Percentiles rank a stretch among this genome's conserved stretches.
phyloP scores from a whole-genome alignment of 192 early-diverging fungal species.

The Backusella parvicylindrica region DNA sequence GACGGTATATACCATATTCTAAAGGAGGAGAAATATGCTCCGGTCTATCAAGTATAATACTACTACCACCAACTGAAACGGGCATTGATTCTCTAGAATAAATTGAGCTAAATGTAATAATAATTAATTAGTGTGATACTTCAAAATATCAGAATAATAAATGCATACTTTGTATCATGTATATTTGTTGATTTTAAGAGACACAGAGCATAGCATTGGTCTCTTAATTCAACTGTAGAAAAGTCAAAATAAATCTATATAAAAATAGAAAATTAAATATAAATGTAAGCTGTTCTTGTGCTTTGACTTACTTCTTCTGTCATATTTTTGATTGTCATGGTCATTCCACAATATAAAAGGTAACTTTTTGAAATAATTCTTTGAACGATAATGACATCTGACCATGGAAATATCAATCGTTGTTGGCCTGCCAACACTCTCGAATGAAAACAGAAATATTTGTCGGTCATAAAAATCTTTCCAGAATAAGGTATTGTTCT shows the following conservation, averaged over 20 bases:
- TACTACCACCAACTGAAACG: neutral
- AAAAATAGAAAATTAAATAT: neutral
- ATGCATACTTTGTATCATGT: neutral
- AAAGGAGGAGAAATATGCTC: constrained; percentile 11
- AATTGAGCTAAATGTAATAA: neutral
- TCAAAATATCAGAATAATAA: neutral
- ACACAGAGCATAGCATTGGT: constrained; percentile 36
- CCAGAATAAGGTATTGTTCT: constrained; percentile 52
- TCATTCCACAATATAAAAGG: constrained; percentile 39
- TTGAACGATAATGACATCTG: constrained; percentile 40
- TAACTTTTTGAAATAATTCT: constrained; percentile 36
- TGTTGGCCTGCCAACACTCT: constrained; percentile 43
- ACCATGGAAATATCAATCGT: constrained; percentile 53
- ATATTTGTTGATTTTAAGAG: neutral
- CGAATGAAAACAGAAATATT: constrained; percentile 61
- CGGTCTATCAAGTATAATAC: neutral
- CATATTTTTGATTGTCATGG: constrained; percentile 35
- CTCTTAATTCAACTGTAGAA: constrained; percentile 33
- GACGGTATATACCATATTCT: constrained; percentile 6
- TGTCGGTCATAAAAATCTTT: constrained; percentile 56
- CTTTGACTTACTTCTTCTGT: constrained; percentile 37
- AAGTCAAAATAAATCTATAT: constrained; percentile 56
- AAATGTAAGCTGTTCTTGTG: neutral
- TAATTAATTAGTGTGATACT: neutral
- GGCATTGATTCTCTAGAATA: neutral